phyloP scores from a whole-genome alignment of 768 basidiomycete genomes.

The Tremella yokohamensis region DNA sequence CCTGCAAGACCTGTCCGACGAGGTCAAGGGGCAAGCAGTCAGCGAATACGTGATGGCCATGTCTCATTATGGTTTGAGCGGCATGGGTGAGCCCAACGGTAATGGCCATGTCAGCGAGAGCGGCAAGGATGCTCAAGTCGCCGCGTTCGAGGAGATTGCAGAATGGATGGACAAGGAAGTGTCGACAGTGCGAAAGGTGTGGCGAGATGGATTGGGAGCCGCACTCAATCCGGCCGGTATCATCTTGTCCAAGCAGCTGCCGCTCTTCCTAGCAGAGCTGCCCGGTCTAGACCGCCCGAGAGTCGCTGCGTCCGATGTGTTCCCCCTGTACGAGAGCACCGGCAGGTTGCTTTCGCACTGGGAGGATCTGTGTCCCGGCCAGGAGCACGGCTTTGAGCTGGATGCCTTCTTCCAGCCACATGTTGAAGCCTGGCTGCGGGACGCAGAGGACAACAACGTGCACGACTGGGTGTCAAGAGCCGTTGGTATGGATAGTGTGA shows the following conservation, averaged over 20 bases:
- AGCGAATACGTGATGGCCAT: conserved; percentile 45
- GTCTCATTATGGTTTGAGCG: conserved; percentile 5
- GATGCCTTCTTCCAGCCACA: conserved; percentile 51
- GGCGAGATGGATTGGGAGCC: conserved; percentile 36
- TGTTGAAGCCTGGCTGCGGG: conserved; percentile 45
- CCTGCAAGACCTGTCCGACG: conserved; percentile 35
- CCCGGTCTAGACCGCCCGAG: conserved; percentile 41
- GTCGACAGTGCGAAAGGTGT: conserved; percentile 28
- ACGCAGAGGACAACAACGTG: conserved; percentile 43
- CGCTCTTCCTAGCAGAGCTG: conserved; percentile 49
- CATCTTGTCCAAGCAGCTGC: conserved; percentile 48
- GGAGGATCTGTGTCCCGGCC: conserved; percentile 46
- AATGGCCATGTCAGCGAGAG: conserved; percentile 6
- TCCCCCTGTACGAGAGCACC: conserved; percentile 43
- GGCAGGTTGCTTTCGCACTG: conserved; percentile 37
- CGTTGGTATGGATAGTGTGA: conserved; percentile 48
- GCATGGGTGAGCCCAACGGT: conserved; percentile 29
- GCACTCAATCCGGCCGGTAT: conserved; percentile 44
- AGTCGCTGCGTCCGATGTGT: conserved; percentile 40
- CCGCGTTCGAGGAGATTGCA: conserved; percentile 44
- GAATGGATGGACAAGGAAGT: conserved; percentile 47
- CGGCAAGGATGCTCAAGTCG: conserved; percentile 29
- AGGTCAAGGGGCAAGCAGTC: conserved; percentile 43
- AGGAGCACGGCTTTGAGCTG: conserved; percentile 46
- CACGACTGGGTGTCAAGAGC: conserved; percentile 49